Evolutionary conservation across 2,329 filamentous ascomycete species (phyloP).

Genomic region (Thelonectria rubi): DNA sequence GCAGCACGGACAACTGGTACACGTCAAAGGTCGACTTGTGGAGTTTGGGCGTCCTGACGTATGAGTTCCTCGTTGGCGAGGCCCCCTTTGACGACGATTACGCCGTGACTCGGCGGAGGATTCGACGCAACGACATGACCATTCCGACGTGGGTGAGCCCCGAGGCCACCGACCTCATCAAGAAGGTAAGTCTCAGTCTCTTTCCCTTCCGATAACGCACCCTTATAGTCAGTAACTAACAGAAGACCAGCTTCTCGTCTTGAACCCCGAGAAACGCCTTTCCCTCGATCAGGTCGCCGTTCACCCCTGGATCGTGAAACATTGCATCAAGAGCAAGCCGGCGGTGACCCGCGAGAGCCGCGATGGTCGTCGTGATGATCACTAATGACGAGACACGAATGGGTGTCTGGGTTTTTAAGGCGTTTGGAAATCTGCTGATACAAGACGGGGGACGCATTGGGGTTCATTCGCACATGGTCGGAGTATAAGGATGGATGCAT

Average conservation of each 20-base stretch:
- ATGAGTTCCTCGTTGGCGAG: conserved; percentile 95
- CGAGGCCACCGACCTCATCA: conserved; percentile 92
- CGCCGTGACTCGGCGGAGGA: conserved; percentile 91
- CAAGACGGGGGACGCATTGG: conserved; percentile 28
- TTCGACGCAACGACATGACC: conserved; percentile 89
- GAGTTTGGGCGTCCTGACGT: conserved; percentile 93
- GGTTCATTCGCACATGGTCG: conserved; percentile 45
- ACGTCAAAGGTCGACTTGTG: conserved; percentile 96
- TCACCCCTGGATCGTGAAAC: conserved; percentile 97
- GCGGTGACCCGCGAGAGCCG: conserved; percentile 60
- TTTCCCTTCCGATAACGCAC: too few relatives aligned
- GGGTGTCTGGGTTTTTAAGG: conserved; percentile 30
- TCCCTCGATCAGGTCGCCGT: conserved; percentile 86
- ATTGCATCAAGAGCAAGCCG: conserved; percentile 75
- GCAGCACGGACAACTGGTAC: conserved; percentile 86
- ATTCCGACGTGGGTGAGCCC: conserved; percentile 89
- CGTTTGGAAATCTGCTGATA: conserved; percentile 33
- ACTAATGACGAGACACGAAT: conserved; percentile 19
- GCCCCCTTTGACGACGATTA: conserved; percentile 97
- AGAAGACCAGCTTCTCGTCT: conserved; percentile 76
- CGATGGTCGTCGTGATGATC: conserved; percentile 49
- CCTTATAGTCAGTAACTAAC: conserved; percentile 33
- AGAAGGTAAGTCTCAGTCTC: conserved; percentile 77
- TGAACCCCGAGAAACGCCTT: conserved; percentile 94
- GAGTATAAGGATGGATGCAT: conserved; percentile 41